phyloP scores from a whole-genome alignment of 2,329 filamentous ascomycete species.

The Zymoseptoria tritici region DNA sequence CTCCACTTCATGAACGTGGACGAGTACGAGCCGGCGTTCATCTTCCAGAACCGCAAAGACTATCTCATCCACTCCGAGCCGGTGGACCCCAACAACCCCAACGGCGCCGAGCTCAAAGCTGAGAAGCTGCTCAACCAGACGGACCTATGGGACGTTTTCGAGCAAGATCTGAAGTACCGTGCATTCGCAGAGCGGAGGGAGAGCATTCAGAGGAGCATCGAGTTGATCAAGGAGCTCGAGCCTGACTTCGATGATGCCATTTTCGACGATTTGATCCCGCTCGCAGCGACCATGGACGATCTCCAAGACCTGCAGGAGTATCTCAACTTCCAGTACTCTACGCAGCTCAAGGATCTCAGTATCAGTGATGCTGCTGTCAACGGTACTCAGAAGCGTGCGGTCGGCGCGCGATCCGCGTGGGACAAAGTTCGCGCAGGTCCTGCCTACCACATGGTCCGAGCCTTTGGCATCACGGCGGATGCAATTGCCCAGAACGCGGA shows the following conservation, averaged over 20 bases:
- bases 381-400: constrained; percentile 67
- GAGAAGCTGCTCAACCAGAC: constrained; percentile 88
- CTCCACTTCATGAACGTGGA: constrained; percentile 92
- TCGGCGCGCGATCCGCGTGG: constrained; percentile 71
- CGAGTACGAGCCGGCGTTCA: constrained; percentile 91
- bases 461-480: constrained; percentile 84
- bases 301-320: constrained; percentile 96
- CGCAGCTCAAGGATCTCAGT: constrained; percentile 73
- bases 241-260: constrained; percentile 61
- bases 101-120: constrained; percentile 65
- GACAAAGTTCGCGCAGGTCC: constrained; percentile 77
- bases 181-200: constrained; percentile 89
- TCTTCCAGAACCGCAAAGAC: constrained; percentile 96
- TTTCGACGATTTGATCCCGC: constrained; percentile 73
- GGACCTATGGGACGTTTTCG: constrained; percentile 90
- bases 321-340: constrained; percentile 84
- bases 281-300: constrained; percentile 83
- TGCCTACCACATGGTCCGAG: constrained; percentile 74
- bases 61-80: constrained; percentile 88
- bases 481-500: constrained; percentile 81
- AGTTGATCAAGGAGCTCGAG: constrained; percentile 56
- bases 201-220: constrained; percentile 69
- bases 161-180: constrained; percentile 90
- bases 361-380: constrained; percentile 55
- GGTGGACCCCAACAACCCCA: constrained; percentile 57